Evolutionary conservation across 2,329 filamentous ascomycete species (phyloP).

Genomic region (Endoconidiophora laricicola): DNA sequence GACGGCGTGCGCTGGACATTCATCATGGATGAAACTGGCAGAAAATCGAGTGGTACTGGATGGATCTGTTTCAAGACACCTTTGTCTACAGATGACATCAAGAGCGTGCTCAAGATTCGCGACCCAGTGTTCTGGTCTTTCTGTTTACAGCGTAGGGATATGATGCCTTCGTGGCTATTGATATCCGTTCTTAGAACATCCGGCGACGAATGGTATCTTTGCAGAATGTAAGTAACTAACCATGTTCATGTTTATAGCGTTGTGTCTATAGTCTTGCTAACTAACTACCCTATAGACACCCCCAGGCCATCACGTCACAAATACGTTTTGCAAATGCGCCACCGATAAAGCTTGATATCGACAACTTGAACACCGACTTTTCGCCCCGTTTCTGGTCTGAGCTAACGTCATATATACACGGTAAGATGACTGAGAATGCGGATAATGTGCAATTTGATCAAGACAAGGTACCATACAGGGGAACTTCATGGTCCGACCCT

Average conservation of each 20-base stretch:
- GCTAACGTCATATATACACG: conserved; percentile 28
- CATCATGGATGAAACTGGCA: conserved; percentile 43
- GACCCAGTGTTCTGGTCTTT: conserved; percentile 43
- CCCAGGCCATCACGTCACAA: background rate
- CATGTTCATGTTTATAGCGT: background rate
- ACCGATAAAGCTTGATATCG: conserved; percentile 23
- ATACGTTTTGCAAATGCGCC: conserved; percentile 1
- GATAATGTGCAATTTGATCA: conserved; percentile 21
- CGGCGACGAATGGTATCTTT: conserved; percentile 66
- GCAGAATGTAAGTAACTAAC: conserved; percentile 35
- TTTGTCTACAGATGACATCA: conserved; percentile 36
- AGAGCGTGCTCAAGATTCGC: conserved; percentile 43
- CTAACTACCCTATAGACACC: background rate
- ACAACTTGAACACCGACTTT: conserved; percentile 27
- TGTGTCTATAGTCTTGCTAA: background rate
- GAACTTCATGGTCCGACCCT: conserved; percentile 21
- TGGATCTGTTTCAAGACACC: conserved; percentile 41
- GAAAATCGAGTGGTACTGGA: conserved; percentile 42
- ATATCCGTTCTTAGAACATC: conserved; percentile 52
- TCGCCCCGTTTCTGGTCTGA: conserved; percentile 35
- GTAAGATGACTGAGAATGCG: conserved; percentile 6
- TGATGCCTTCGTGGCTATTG: conserved; percentile 56
- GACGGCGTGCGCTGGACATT: conserved; percentile 46
- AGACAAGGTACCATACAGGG: conserved; percentile 24
- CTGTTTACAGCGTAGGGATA: conserved; percentile 56